Conservation (phyloP, 75 land plant genomes). For the Chamaecyparis obtusa region DNA sequence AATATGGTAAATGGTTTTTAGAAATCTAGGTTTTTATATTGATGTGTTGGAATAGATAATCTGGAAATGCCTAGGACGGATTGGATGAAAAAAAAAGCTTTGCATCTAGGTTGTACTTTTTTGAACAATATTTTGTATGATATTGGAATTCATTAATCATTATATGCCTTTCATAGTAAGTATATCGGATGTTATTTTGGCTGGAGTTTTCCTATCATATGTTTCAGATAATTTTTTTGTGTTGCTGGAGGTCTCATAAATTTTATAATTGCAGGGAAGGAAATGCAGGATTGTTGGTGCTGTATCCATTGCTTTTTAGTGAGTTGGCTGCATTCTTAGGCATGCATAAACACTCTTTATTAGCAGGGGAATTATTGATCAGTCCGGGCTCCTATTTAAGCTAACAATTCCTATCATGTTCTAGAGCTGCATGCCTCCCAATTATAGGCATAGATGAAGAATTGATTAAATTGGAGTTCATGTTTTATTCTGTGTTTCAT, state of each 20-base stretch:
- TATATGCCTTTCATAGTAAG: not conserved
- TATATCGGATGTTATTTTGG: not conserved
- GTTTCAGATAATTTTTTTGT: not conserved
- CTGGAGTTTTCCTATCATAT: not conserved
- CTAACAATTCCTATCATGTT: not conserved
- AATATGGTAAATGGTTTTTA: too few species aligned
- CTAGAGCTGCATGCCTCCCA: not conserved
- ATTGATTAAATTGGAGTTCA: not conserved
- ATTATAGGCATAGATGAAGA: not conserved
- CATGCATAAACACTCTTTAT: not conserved
- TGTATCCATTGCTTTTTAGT: not conserved
- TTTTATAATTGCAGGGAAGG: not conserved
- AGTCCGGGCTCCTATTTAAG: not conserved
- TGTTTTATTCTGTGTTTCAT: not conserved
- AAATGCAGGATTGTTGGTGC: not conserved
- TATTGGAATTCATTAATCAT: not conserved
- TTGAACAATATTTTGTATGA: not conserved
- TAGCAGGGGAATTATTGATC: not conserved
- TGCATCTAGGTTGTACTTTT: not conserved
- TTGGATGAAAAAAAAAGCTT: not conserved
- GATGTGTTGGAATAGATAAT: not conserved
- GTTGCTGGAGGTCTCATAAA: not conserved
- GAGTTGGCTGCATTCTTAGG: not conserved
- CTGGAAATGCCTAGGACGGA: not conserved
- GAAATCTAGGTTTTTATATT: not conserved